Base-by-base conservation (phyloP, 164 flowering plant species). In the Kalanchoe fedtschenkoi region DNA sequence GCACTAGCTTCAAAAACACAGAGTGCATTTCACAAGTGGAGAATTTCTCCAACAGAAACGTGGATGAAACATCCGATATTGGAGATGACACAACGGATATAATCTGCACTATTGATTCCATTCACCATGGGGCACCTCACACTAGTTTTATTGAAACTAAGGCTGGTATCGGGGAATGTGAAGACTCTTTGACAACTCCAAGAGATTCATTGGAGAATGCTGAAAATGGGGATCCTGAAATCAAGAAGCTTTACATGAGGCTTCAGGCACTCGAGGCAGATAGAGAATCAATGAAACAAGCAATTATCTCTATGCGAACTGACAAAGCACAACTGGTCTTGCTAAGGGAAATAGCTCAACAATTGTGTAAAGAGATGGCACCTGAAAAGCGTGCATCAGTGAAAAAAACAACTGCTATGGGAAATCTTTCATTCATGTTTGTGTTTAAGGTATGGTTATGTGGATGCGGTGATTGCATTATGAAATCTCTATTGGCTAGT, bases 381-480 rank as follows among this genome's bases (percentile, higher is more conserved):
- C 47, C 47, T 43, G 47, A 0, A 43, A 43, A 22, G 19, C 47
- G 21, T 58, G 16, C 28, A 11, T 26, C 61, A 10, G 24, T 34
- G 28, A 58, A 37, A 41, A n/a, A 58, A 58, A 37, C 22, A 11
- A 15, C 61, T 19, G 38, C 17, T 34, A 21, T 14, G 24, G 41
- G 28, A 34, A 58, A 34, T 13, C 6, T 58, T 17, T 58, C 61
- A 24, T 19, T 35, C 41, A 37, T 37, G 61, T 19, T 13, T 37
- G 41, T 58, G 8, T 58, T 58, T 33, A 58, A 58, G 61, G 61
- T 58, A 58, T 21, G 22, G 10, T 15, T 47, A 15, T 16, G 28
- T 21, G 21, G 29, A 47, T 47, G 4, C 16, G 22, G 22, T 58
- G 39, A 29, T 56, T 56, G 19, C 21, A n/a, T n/a, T 33, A 34